Evolutionary conservation across 2,329 filamentous ascomycete species (phyloP), one percentile per base, ranked within the genome.

Genomic region (Colletotrichum viniferum): DNA sequence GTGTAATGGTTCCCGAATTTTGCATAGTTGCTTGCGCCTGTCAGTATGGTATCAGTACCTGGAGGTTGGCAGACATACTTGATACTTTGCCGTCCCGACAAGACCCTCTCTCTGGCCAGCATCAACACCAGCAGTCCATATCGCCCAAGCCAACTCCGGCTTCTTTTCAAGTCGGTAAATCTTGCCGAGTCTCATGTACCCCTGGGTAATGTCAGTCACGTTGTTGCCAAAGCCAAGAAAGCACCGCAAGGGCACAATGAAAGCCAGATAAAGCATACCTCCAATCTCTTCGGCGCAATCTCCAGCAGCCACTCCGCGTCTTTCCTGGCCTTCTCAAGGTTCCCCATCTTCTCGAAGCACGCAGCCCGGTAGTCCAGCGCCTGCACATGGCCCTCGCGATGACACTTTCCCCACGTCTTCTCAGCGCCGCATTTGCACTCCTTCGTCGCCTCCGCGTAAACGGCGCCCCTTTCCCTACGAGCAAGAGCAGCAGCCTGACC

Each of bases 291-390:
- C 26, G 86, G 86, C 7, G 85, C 84, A 56, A 87, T 81, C 69
- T 86, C 84, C 21, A 87, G 76, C 26, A 87, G 82, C 85, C 86
- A 87, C 77, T 85, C 83, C 10, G 86, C 86, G 69, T 87, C 85
- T 38, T 77, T 81, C 73, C 79, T 81, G 16, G 86, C 86, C 28
- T 83, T 82, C 7, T 81, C 82, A 4, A 86, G 78, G 69, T 86
- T 82, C 9, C 80, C 78, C 48, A 87, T 78, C 26, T 82, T 82
- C 72, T 86, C 84, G 70, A 85, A 86, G 61, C 78, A 76, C 4
- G 84, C 85, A 21, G 85, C 84, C 5, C 85, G 81, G 70, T 86
- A 85, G 77, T 86, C 85, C 13, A 87, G 79, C 4, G 85, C 85
- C 71, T 84, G 82, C 52, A 86, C 81, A 67, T 87, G 86, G 10